Base-by-base conservation (phyloP, 2,329 filamentous ascomycete species). In the Gaeumannomyces sp. region DNA sequence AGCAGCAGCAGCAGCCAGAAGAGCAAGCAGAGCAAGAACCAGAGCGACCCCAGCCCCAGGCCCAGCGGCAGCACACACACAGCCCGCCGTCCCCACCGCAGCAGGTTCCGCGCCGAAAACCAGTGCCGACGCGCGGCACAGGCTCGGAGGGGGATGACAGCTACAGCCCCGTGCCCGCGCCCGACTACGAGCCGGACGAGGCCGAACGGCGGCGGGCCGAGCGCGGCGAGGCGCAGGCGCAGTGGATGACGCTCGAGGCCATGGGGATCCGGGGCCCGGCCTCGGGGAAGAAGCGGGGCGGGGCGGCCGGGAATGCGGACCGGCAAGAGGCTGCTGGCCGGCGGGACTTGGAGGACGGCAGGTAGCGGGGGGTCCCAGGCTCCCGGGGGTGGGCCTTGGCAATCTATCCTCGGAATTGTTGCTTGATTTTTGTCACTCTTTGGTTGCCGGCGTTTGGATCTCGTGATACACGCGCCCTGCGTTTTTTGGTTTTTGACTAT, bases 221-320 rank as follows among this genome's bases (percentile, higher is more conserved):
- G 59, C 58, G 70, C 61, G 71, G 71, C 3, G 71, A 72, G 14
- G 60, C 67, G 11, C 70, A 72, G 65, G 70, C 71, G 19, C 71
- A 72, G 65, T 63, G 61, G 56, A 65, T 65, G 64, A 59, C 64
- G 35, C 53, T 63, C 14, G 53, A 56, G n/a, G 61, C 25, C 22
- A 53, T 63, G 28, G 61, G 45, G 28, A 8, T 27, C 38, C 22
- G 61, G 29, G 53, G 61, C 16, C 27, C 19, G 35, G 25, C 38
- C n/a, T 53, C 60, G 25, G 60, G 27, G 8, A 53, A 53, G 22
- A 53, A 22, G 22, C 7, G 45, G 11, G 45, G 45, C 19, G 45
- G 6, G 22, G 45, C 14, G 19, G 19, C 3, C 38, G 38, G 16
- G 14, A 16, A 11, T 5, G 22, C 2, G 22, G 45, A n/a, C 45